Evolutionary conservation across 106 monocot species (phyloP).

Genomic region (Dendrobium huoshanense): DNA sequence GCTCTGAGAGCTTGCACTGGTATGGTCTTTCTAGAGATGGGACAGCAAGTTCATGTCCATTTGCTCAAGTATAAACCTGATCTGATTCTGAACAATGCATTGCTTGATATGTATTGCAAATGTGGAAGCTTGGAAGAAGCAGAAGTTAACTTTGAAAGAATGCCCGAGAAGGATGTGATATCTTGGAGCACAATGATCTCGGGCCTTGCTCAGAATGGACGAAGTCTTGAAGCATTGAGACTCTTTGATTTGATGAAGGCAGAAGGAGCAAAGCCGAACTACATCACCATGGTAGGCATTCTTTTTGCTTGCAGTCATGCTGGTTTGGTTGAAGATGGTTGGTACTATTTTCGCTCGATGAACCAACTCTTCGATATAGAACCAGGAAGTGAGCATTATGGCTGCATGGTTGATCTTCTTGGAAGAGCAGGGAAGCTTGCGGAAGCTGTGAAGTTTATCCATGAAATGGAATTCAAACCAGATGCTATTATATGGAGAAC

Average conservation of each 20-base stretch:
- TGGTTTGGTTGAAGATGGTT: constrained; percentile 51
- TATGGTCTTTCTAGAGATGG: constrained; percentile 47
- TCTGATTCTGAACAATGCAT: constrained; percentile 61
- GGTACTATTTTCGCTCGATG: constrained; percentile 53
- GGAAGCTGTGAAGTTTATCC: constrained; percentile 39
- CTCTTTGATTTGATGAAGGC: constrained; percentile 45
- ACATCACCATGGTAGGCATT: constrained; percentile 61
- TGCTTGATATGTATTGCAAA: constrained; percentile 80
- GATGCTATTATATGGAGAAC: constrained; percentile 64
- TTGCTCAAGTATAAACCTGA: constrained; percentile 48
- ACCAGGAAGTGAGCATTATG: constrained; percentile 62
- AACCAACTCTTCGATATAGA: constrained; percentile 29
- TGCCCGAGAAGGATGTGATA: constrained; percentile 52
- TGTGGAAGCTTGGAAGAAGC: constrained; percentile 67
- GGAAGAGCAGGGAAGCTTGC: constrained; percentile 56
- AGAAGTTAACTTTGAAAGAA: constrained; percentile 30
- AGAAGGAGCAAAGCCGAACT: constrained; percentile 37
- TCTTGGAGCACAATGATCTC: constrained; percentile 87
- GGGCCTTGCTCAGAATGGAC: constrained; percentile 66
- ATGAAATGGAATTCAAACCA: constrained; percentile 35
- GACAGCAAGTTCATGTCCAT: constrained; percentile 62
- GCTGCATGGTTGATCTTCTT: constrained; percentile 74
- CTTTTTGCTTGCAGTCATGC: constrained; percentile 87
- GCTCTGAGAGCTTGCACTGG: constrained; percentile 71
- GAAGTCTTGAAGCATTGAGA: constrained; percentile 36